Conservation (phyloP, 345 rosid genomes). For the Eucalyptus camaldulensis region DNA sequence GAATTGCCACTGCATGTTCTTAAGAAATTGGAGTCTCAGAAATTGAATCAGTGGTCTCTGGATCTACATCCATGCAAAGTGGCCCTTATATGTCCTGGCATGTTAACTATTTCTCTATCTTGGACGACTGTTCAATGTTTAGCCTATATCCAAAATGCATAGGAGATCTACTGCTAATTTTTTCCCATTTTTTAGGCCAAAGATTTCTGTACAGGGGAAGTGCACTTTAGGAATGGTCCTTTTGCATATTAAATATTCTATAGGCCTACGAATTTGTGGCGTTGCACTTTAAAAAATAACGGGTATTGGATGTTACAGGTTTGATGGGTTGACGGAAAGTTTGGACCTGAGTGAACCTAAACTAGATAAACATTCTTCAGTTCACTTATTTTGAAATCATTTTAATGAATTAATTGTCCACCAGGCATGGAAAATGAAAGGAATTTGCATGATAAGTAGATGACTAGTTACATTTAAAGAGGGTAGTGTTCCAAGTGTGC, state of each 20-base stretch:
- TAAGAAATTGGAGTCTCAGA: neutral
- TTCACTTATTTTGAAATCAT: neutral
- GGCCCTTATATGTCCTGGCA: neutral
- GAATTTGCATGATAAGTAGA: neutral
- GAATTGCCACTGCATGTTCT: neutral
- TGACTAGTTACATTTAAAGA: neutral
- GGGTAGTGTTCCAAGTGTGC: neutral
- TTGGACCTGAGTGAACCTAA: neutral
- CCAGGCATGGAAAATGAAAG: neutral
- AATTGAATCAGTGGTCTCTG: neutral
- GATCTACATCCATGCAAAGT: neutral
- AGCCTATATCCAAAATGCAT: neutral
- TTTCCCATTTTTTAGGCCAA: neutral
- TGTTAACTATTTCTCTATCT: neutral
- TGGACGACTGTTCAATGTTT: neutral
- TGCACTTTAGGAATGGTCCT: neutral
- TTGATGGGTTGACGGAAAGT: neutral
- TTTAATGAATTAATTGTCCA: neutral
- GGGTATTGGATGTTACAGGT: neutral
- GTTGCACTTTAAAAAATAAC: neutral
- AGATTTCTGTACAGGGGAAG: neutral
- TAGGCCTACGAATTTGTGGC: neutral
- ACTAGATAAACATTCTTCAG: neutral
- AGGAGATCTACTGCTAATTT: neutral
- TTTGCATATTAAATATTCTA: neutral